A percentile compares a stretch with the other conserved stretches of the same genome.
Evolutionary conservation across 495 filamentous ascomycete species (phyloP).

Genomic region (Pseudomonodictys pantanalensis): DNA sequence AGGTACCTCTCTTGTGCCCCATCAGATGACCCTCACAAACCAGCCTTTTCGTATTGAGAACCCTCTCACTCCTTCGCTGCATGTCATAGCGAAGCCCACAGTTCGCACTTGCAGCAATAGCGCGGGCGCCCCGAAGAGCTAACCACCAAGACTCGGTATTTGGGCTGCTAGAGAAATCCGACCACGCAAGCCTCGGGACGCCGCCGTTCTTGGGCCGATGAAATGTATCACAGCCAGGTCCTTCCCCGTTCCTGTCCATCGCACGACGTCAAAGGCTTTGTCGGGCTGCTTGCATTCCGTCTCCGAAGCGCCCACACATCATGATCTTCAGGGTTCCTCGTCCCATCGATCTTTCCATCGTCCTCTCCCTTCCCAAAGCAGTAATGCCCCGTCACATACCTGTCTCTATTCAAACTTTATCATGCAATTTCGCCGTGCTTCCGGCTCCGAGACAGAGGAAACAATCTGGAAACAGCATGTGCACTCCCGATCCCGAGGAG

Average conservation of each 20-base stretch:
- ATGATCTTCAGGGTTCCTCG: slow-evolving; percentile 10
- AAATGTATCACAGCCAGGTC: neutral
- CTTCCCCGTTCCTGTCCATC: neutral
- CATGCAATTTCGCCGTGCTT: neutral
- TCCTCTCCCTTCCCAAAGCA: neutral
- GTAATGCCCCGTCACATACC: neutral
- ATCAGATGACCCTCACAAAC: neutral
- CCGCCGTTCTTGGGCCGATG: too few species aligned
- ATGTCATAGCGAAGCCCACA: neutral
- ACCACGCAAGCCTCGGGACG: neutral
- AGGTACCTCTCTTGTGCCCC: neutral
- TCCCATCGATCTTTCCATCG: neutral
- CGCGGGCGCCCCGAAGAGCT: too few species aligned
- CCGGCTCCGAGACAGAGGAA: neutral
- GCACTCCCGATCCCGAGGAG: neutral
- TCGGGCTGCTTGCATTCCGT: neutral
- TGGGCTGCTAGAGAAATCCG: slow-evolving; percentile 2
- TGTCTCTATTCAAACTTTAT: neutral
- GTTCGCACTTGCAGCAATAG: too few species aligned
- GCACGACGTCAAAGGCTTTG: neutral
- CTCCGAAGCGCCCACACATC: neutral
- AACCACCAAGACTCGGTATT: too few species aligned
- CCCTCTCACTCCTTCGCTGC: neutral
- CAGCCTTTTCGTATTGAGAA: neutral
- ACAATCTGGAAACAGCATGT: neutral